Evolutionary conservation across 2,329 filamentous ascomycete species (phyloP).

Genomic region (Rutstroemia sp.): DNA sequence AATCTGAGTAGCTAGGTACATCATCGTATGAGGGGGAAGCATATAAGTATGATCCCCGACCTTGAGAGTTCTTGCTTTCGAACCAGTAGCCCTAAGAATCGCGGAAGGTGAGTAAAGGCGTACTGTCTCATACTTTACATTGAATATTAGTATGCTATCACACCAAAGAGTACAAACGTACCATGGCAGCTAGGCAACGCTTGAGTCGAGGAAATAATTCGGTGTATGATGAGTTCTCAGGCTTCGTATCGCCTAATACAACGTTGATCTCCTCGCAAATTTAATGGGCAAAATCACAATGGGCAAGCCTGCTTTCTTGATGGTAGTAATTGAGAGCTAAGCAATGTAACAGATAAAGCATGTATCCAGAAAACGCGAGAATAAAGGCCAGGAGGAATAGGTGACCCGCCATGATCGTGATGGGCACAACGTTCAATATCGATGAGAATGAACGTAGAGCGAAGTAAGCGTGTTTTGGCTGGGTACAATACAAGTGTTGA

Average conservation of each 20-base stretch:
- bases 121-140: not conserved
- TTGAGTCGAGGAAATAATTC: not conserved
- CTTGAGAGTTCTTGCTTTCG: not conserved
- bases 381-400: not conserved
- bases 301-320: not conserved
- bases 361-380: not conserved
- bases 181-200: not conserved
- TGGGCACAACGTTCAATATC: not conserved
- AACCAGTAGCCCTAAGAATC: not conserved
- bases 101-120: slow-evolving; percentile 1
- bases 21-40: not conserved
- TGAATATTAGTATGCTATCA: not conserved
- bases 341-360: not conserved
- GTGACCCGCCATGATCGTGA: not conserved
- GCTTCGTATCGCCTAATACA: not conserved
- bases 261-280: not conserved
- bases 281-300: not conserved
- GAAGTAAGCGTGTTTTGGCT: too few relatives aligned
- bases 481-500: too few relatives aligned
- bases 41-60: not conserved
- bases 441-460: not conserved
- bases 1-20: slow-evolving; percentile 1
- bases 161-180: not conserved
- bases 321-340: slow-evolving; percentile 1
- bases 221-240: not conserved